phyloP scores from a whole-genome alignment of 345 rosid genomes.

The Brassica napus region DNA sequence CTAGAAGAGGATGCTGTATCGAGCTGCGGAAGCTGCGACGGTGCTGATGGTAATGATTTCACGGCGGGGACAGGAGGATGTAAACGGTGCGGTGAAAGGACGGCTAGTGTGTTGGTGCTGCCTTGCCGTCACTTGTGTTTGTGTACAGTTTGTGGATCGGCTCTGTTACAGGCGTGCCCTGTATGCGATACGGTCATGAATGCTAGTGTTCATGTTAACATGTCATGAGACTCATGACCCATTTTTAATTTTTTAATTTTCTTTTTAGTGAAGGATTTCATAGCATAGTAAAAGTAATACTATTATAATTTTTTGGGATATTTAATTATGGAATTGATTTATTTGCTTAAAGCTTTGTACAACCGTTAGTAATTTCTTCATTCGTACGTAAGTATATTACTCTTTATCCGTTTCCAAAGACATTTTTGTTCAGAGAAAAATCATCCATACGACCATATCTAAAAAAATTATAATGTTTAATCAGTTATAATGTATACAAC shows the following conservation, averaged over 20 bases:
- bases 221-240: constrained; percentile 35
- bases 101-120: constrained; percentile 68
- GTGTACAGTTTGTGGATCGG: constrained; percentile 69
- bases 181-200: constrained; percentile 53
- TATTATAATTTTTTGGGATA: background rate
- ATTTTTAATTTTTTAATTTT: background rate
- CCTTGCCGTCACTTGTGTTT: constrained; percentile 91
- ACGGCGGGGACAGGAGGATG: constrained; percentile 38
- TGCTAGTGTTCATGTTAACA: constrained; percentile 71
- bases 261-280: constrained; percentile 36
- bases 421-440: background rate
- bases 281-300: constrained; percentile 40
- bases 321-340: background rate
- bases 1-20: constrained; percentile 63
- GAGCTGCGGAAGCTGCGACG: constrained; percentile 60
- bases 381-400: background rate
- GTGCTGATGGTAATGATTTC: constrained; percentile 24
- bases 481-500: background rate
- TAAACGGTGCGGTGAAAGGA: constrained; percentile 61
- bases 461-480: background rate
- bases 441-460: background rate
- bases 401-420: background rate
- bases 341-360: constrained; percentile 7
- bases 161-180: constrained; percentile 48
- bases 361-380: background rate